Conservation (phyloP, 148 eudicot species). For the Limonium bicolor region DNA sequence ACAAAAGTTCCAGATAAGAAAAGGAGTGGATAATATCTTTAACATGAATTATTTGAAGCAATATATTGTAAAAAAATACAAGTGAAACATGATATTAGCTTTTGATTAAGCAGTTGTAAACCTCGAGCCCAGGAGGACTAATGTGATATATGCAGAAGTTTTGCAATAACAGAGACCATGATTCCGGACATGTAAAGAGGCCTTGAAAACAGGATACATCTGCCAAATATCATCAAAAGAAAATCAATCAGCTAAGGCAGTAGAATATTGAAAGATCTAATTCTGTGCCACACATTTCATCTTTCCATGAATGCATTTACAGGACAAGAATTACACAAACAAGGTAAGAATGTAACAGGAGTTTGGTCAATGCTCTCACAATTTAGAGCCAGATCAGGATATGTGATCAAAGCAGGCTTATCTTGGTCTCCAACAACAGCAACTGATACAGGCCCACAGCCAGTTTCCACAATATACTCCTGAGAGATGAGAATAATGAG, state of each 20-base stretch:
- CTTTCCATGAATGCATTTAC: no score
- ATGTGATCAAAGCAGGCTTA: constrained; percentile 83
- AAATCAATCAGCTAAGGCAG: no score
- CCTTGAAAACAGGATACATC: constrained; percentile 96
- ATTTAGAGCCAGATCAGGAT: constrained; percentile 83
- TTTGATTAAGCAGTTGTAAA: constrained; percentile 27
- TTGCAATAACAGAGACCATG: constrained; percentile 71
- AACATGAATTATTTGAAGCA: no score
- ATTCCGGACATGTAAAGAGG: constrained; percentile 74
- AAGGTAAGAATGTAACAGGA: no score
- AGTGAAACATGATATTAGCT: no score
- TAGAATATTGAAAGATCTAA: no score
- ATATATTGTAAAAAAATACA: neutral
- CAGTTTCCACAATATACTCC: constrained; percentile 65
- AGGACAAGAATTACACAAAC: no score
- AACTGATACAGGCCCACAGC: constrained; percentile 55
- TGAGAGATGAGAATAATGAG: no score
- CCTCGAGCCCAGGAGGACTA: constrained; percentile 98
- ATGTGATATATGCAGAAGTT: constrained; percentile 95
- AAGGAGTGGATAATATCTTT: no score
- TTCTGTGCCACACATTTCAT: no score
- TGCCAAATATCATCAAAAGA: no score
- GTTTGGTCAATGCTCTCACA: no score
- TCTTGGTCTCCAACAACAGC: constrained; percentile 66
- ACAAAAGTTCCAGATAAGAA: constrained; percentile 23